Evolutionary conservation across 805 yeast genomes (phyloP).

Genomic region (Zygotorulaspora sp.): DNA sequence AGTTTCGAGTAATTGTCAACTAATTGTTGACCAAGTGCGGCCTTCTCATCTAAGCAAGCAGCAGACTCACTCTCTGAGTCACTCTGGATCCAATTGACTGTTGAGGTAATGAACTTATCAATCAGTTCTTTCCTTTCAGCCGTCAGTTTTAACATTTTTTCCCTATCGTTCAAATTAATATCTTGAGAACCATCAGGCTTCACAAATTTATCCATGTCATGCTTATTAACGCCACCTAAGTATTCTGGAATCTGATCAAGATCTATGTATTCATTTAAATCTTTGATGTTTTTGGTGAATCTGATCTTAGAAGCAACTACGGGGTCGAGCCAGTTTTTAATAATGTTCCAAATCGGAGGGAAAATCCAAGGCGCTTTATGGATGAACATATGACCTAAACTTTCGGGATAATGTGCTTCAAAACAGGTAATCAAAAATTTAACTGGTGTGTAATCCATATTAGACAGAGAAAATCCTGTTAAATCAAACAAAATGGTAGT

Average conservation of each 20-base stretch:
- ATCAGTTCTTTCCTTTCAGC: slow-evolving; percentile 53
- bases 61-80: slow-evolving; percentile 47
- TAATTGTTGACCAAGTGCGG: slow-evolving; percentile 48
- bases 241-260: slow-evolving; percentile 57
- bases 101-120: slow-evolving; percentile 54
- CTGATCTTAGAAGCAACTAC: slow-evolving; percentile 89
- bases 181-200: slow-evolving; percentile 61
- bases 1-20: slow-evolving; percentile 59
- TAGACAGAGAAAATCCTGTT: slow-evolving; percentile 78
- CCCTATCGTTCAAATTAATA: slow-evolving; percentile 42
- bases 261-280: slow-evolving; percentile 60
- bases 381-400: slow-evolving; percentile 74
- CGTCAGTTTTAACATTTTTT: slow-evolving; percentile 42
- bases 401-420: slow-evolving; percentile 96
- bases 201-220: slow-evolving; percentile 52
- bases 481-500: slow-evolving; percentile 84
- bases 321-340: slow-evolving; percentile 93
- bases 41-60: slow-evolving; percentile 49
- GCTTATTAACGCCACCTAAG: slow-evolving; percentile 67
- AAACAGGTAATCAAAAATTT: slow-evolving; percentile 84
- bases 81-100: slow-evolving; percentile 75
- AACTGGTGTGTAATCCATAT: slow-evolving; percentile 90
- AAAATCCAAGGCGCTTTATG: slow-evolving; percentile 98
- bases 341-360: slow-evolving; percentile 88
- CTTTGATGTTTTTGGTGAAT: slow-evolving; percentile 69